Conservation (phyloP, 1,284 basidiomycete species). For the Meira miltonrushii region DNA sequence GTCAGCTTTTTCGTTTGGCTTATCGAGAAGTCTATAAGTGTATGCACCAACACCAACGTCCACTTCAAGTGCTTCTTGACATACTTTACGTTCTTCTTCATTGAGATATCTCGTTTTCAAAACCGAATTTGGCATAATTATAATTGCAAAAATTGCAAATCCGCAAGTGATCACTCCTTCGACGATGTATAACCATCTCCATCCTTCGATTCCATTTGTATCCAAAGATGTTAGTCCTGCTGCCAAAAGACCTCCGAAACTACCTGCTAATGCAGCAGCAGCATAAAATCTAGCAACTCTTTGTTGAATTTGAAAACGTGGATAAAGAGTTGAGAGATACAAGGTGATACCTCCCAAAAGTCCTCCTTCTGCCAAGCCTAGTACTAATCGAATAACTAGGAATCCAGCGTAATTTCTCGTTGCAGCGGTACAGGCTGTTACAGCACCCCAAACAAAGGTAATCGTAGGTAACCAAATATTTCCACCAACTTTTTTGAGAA, state of each 20-base stretch:
- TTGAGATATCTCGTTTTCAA: background rate
- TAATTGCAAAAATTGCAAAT: background rate
- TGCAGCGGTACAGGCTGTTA: constrained; percentile 39
- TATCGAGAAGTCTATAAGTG: too few relatives aligned
- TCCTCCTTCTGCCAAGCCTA: constrained; percentile 45
- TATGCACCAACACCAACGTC: background rate
- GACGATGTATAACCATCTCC: constrained; percentile 45
- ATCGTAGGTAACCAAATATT: constrained; percentile 36
- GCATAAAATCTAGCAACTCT: constrained; percentile 51
- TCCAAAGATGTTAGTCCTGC: constrained; percentile 17
- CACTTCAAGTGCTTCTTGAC: background rate
- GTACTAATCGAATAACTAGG: constrained; percentile 45
- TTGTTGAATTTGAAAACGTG: constrained; percentile 49
- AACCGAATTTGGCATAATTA: background rate
- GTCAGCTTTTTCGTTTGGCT: too few relatives aligned
- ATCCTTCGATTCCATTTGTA: constrained; percentile 19
- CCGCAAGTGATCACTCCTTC: constrained; percentile 25
- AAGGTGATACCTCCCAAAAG: constrained; percentile 48
- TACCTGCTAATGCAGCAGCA: constrained; percentile 38
- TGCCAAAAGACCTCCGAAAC: constrained; percentile 16
- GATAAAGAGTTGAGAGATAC: constrained; percentile 51
- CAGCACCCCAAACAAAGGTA: constrained; percentile 29
- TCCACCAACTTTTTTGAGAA: constrained; percentile 45
- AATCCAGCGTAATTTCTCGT: constrained; percentile 43
- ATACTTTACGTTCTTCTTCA: constrained; percentile 1